phyloP scores from a whole-genome alignment of 108 stramenopile genomes.

The Stephanodiscus triporus region DNA sequence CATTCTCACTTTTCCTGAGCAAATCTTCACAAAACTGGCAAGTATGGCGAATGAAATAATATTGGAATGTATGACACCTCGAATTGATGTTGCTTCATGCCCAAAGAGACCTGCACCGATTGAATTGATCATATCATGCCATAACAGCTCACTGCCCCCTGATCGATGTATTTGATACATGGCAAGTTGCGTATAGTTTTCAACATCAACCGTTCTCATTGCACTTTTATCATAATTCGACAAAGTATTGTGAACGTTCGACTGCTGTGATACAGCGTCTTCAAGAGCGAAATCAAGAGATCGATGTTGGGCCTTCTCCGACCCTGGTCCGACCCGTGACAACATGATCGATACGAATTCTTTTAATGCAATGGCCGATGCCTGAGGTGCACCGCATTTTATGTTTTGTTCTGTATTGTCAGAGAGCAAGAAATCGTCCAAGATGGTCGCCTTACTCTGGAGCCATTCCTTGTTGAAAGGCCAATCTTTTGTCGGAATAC shows the following conservation, averaged over 20 bases:
- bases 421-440: slow-evolving; percentile 29
- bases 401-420: slow-evolving; percentile 18
- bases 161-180: slow-evolving; percentile 83
- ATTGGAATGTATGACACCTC: slow-evolving; percentile 48
- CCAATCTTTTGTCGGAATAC: slow-evolving; percentile 54
- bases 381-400: slow-evolving; percentile 73
- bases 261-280: neutral
- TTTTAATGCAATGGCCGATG: slow-evolving; percentile 69
- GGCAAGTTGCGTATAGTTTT: slow-evolving; percentile 81
- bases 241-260: slow-evolving; percentile 23
- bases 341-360: slow-evolving; percentile 64
- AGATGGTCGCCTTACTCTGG: slow-evolving; percentile 14
- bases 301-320: slow-evolving; percentile 7
- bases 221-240: slow-evolving; percentile 56
- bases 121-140: slow-evolving; percentile 87
- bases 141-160: slow-evolving; percentile 88
- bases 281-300: neutral
- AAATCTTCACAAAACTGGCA: slow-evolving; percentile 75
- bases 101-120: slow-evolving; percentile 79
- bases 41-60: slow-evolving; percentile 70
- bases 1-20: slow-evolving; percentile 66
- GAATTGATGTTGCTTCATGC: slow-evolving; percentile 33
- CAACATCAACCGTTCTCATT: slow-evolving; percentile 64
- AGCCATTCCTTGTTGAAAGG: slow-evolving; percentile 37
- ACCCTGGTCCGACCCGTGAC: slow-evolving; percentile 22